Evolutionary conservation across 345 rosid species (phyloP).

Genomic region (Citrus sinensis): DNA sequence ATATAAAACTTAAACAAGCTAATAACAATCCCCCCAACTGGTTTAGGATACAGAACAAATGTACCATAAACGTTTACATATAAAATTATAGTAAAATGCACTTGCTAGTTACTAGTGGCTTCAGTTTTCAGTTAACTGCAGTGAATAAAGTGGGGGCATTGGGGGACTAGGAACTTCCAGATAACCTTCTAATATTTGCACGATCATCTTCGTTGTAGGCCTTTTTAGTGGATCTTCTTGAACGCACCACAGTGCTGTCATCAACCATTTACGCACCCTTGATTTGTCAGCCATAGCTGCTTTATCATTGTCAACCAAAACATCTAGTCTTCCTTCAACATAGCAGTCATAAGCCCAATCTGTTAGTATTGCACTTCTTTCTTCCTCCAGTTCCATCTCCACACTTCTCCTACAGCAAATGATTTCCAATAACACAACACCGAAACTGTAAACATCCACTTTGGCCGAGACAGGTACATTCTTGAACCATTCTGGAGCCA

Average conservation of each 20-base stretch:
- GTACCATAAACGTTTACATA: not conserved
- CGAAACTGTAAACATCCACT: slow-evolving; percentile 32
- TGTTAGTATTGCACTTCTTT: slow-evolving; percentile 5
- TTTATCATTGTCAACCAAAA: slow-evolving; percentile 4
- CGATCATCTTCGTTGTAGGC: slow-evolving; percentile 22
- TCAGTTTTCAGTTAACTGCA: not conserved
- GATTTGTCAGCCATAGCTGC: slow-evolving; percentile 7
- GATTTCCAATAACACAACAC: slow-evolving; percentile 22
- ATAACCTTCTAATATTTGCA: slow-evolving; percentile 22
- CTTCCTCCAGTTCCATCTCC: not conserved
- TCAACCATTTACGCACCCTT: slow-evolving; percentile 17
- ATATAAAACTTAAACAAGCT: not conserved
- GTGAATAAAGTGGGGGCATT: not conserved
- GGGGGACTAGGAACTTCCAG: slow-evolving; percentile 16
- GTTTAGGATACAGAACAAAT: not conserved
- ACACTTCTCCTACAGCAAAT: slow-evolving; percentile 21
- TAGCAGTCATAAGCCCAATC: slow-evolving; percentile 24
- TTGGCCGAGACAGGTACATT: slow-evolving; percentile 16
- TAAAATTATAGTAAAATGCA: not conserved
- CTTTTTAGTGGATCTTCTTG: slow-evolving; percentile 26
- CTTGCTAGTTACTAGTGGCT: not conserved
- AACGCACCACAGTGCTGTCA: slow-evolving; percentile 21
- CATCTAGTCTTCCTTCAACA: slow-evolving; percentile 10
- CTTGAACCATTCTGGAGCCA: slow-evolving; percentile 27
- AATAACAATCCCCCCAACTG: not conserved